Conservation (phyloP, 257 asterid genomes). For the Cinchona pubescens region DNA sequence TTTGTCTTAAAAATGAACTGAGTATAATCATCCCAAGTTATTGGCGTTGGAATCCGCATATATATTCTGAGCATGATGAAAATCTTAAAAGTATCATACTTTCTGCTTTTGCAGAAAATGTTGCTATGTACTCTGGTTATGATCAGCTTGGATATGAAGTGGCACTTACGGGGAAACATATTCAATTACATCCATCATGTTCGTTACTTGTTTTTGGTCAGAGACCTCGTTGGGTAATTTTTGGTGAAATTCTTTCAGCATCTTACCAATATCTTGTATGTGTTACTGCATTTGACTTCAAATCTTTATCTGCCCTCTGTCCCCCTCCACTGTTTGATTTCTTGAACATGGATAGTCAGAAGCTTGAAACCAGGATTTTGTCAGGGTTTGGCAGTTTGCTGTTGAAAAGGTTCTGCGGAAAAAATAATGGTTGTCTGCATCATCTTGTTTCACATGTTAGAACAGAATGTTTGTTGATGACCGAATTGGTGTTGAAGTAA, state of each 20-base stretch:
- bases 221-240: constrained; percentile 85
- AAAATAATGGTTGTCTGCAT: constrained; percentile 42
- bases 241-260: constrained; percentile 67
- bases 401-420: constrained; percentile 84
- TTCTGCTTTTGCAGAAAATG: constrained; percentile 74
- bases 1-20: constrained; percentile 68
- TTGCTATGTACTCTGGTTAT: constrained; percentile 89
- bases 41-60: constrained; percentile 74
- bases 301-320: constrained; percentile 44
- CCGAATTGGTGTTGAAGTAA: constrained; percentile 61
- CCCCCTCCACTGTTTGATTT: constrained; percentile 66
- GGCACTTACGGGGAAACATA: constrained; percentile 65
- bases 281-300: constrained; percentile 64
- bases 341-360: constrained; percentile 48
- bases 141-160: constrained; percentile 92
- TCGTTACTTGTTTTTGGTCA: constrained; percentile 65
- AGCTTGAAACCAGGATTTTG: constrained; percentile 59
- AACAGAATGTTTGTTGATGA: constrained; percentile 56
- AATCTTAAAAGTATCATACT: constrained; percentile 58
- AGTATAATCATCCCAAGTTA: constrained; percentile 61
- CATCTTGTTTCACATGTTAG: constrained; percentile 56
- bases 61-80: constrained; percentile 44
- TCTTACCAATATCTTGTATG: constrained; percentile 71
- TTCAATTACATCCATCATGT: constrained; percentile 84
- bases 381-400: constrained; percentile 57